Conservation (phyloP, 106 monocot genomes). For the Triglochin maritima region DNA sequence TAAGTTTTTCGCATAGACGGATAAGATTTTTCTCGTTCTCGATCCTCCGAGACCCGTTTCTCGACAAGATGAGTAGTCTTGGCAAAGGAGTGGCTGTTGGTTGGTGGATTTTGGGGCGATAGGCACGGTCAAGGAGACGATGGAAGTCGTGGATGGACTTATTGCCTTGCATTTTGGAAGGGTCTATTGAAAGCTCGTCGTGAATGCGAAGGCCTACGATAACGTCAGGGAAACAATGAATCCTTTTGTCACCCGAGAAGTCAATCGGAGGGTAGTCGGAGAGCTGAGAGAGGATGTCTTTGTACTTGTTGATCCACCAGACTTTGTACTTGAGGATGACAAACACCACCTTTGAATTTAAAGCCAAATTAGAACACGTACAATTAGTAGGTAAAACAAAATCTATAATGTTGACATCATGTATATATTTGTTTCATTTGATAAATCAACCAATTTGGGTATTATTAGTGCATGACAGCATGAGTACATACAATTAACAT, state of each 20-base stretch:
- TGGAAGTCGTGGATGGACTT: conserved; percentile 37
- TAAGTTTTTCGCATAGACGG: conserved; percentile 4
- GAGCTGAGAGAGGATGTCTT: conserved; percentile 44
- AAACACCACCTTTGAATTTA: conserved; percentile 32
- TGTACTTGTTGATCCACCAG: conserved; percentile 83
- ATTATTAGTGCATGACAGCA: too few species aligned
- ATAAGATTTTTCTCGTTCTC: conserved; percentile 44
- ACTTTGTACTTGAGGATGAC: conserved; percentile 48
- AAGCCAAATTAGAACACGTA: neutral
- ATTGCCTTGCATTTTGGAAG: conserved; percentile 8
- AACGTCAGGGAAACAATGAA: conserved; percentile 61
- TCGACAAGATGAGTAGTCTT: conserved; percentile 36
- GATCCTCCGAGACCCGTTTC: conserved; percentile 43
- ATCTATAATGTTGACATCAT: neutral
- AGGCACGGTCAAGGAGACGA: conserved; percentile 37
- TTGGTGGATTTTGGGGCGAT: conserved; percentile 11
- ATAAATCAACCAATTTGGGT: too few species aligned
- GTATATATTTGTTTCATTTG: too few species aligned
- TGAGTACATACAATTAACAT: too few species aligned
- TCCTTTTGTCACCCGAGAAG: conserved; percentile 37
- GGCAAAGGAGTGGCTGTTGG: conserved; percentile 7
- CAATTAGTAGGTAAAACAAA: neutral
- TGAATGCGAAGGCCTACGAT: conserved; percentile 61
- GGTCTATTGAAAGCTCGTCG: conserved; percentile 44
- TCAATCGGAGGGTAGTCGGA: conserved; percentile 63